Evolutionary conservation across 352 stramenopile genomes (phyloP).

Genomic region (Globisporangium nodosum): DNA sequence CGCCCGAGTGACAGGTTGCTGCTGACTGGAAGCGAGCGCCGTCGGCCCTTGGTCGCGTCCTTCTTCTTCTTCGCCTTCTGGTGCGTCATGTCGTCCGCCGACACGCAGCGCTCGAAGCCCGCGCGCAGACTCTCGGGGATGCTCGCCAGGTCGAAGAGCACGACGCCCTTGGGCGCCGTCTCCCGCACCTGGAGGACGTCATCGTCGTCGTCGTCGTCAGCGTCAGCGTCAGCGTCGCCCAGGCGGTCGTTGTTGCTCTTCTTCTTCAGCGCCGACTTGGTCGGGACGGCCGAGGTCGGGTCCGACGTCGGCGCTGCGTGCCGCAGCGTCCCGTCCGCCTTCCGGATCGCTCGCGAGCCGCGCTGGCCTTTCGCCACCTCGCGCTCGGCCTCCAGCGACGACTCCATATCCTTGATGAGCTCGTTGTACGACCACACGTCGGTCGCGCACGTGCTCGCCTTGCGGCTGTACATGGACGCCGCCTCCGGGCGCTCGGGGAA

Average conservation of each 20-base stretch:
- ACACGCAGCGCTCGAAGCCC: slow-evolving; percentile 10
- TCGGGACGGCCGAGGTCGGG: slow-evolving; percentile 2
- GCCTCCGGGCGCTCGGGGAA: slow-evolving; percentile 10
- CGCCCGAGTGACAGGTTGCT: slow-evolving; percentile 21
- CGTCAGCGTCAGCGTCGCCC: neutral
- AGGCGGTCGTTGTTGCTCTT: slow-evolving; percentile 4
- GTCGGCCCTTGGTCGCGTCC: slow-evolving; percentile 1
- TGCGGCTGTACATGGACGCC: slow-evolving; percentile 35
- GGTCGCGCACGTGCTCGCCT: slow-evolving; percentile 48
- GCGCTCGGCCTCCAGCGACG: slow-evolving; percentile 5
- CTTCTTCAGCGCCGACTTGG: slow-evolving; percentile 9
- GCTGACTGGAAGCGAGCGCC: slow-evolving; percentile 46
- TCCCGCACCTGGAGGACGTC: slow-evolving; percentile 12
- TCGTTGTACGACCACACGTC: slow-evolving; percentile 61
- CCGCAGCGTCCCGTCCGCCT: slow-evolving; percentile 3
- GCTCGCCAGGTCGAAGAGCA: slow-evolving; percentile 43
- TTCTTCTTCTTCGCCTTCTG: slow-evolving; percentile 2
- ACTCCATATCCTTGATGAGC: slow-evolving; percentile 61
- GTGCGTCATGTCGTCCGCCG: slow-evolving; percentile 1
- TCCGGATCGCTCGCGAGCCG: neutral
- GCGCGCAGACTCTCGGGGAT: slow-evolving; percentile 17
- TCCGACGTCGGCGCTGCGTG: slow-evolving; percentile 2
- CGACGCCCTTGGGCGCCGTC: slow-evolving; percentile 22
- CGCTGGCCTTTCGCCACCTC: neutral
- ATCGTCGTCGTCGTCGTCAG: slow-evolving; percentile 14